Evolutionary conservation across 1,139 yeast species (phyloP), one percentile per base, ranked within the genome.

Genomic region (Sugiyamaella japonica): DNA sequence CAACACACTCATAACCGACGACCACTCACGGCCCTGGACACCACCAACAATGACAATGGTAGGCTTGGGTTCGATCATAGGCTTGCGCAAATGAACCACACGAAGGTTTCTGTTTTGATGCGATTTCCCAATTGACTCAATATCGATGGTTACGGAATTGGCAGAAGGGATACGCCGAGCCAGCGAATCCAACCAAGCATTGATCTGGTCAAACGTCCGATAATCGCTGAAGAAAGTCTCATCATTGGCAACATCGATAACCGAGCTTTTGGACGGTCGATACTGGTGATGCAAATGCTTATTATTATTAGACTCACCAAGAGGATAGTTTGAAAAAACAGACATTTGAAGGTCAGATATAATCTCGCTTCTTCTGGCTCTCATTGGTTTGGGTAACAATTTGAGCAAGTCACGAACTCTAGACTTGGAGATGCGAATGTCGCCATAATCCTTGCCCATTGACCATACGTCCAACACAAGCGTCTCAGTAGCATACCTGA

Each of bases 21-120:
- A 79, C 97, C 97, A 90, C 70, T 90, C 97, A 49, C 97, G 78
- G 0, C 96, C 95, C 70, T 90, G 97, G 1, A 86, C 78, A 1
- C 96, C 97, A 17, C 93, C 91, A 0, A 93, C 83, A 12, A 90
- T 76, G 1, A 89, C 86, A 48, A 90, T 78, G 0, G 95, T 86
- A 79, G 16, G 76, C n/a, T 73, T 76, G 10, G 70, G 70, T 32
- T 66, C 65, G 12, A 67, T 42, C 61, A 66, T 53, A 13, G 32
- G 41, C 80, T 77, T 48, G 6, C 64, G 60, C 1, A 89, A 68
- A 64, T 87, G 88, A 32, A 89, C 72, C 0, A 87, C 87, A 51
- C 80, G 81, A 65, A 84, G 76, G 25, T 83, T 83, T 54, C 93
- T 76, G 15, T 88, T 87, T 70, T 89, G 95, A 64, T 70, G 81